Evolutionary conservation across 2,329 filamentous ascomycete species (phyloP), one percentile per base, ranked within the genome.

Genomic region (Ceratocystis eucalypticola): DNA sequence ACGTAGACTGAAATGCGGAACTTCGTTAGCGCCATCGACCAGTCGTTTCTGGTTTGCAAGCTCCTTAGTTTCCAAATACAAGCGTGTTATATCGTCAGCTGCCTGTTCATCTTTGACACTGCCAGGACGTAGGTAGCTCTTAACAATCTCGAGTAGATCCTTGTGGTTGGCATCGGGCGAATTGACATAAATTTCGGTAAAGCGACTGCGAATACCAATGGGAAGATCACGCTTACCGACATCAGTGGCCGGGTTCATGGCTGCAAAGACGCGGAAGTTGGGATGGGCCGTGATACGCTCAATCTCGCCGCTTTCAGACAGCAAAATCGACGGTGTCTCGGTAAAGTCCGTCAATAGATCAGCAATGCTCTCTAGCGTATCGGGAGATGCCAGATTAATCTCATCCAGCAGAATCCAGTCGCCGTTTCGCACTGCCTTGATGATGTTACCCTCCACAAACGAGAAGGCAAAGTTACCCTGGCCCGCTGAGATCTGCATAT

Each of bases 161-260:
- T 94, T 90, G 67, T 91, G 77, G 69, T 96, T 89, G 67, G 81
- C 85, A 73, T 99, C 94, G 0, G 94, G 93, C 70, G 91, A 94
- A 65, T 90, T 85, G 28, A 99, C 91, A 73, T 96, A 99, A 25
- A 99, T 80, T 75, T 99, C 94, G 0, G 94, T 97, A 73, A 99
- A 99, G 62, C 92, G 84, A 7, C 92, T 96, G 66, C 93, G 83
- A 55, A 97, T 84, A 1, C 93, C 92, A 65, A 89, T 85, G 0
- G 93, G 91, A 17, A 99, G 79, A 74, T 99, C 94, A 66, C 93
- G 87, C 77, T 99, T 99, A 68, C 95, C 94, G 66, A 96, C 86
- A 77, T 99, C 94, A 2, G 94, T 99, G 4, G 94, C 94, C 37
- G 94, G 94, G 72, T 99, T 99, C 94, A 99, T 99, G 33, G 95